These are phyloP conservation scores for Salmacisia buchloeana DNA, from an alignment of 1,284 basidiomycete genomes.

Conservation along the genomic window DNA sequence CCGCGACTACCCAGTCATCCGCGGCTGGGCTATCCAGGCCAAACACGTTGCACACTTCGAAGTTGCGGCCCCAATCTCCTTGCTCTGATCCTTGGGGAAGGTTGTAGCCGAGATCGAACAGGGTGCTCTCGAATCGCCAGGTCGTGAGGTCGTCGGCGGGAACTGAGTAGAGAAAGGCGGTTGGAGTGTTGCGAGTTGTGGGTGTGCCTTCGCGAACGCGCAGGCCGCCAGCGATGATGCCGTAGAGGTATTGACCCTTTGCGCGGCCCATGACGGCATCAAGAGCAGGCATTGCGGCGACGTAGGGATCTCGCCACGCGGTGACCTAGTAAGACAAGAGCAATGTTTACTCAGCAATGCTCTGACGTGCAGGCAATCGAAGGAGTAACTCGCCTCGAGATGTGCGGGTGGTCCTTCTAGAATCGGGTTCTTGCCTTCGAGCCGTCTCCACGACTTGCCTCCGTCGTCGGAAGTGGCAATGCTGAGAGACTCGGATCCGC, in stretches of 20 bases:
- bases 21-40: constrained; percentile 8
- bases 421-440: constrained; percentile 16
- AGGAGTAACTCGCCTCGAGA: constrained; percentile 11
- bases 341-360: no score
- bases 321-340: constrained; percentile 19
- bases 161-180: constrained; percentile 31
- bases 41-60: constrained; percentile 38
- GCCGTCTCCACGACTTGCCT: constrained; percentile 22
- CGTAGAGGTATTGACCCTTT: constrained; percentile 17
- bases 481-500: constrained; percentile 32
- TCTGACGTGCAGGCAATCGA: no score
- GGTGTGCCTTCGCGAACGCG: constrained; percentile 4
- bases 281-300: constrained; percentile 27
- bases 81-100: constrained; percentile 14
- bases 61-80: constrained; percentile 35
- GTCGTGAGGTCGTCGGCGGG: constrained; percentile 20
- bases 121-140: constrained; percentile 27
- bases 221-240: constrained; percentile 32
- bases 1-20: background rate
- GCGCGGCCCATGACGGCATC: constrained; percentile 22
- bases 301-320: constrained; percentile 37
- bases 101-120: constrained; percentile 6
- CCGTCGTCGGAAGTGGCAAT: constrained; percentile 31
- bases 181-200: constrained; percentile 19
- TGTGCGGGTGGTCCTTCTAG: constrained; percentile 25